A percentile compares a stretch with the other conserved stretches of the same genome.
phyloP scores from a whole-genome alignment of 768 basidiomycete genomes.

The Lactarius hatsudake region DNA sequence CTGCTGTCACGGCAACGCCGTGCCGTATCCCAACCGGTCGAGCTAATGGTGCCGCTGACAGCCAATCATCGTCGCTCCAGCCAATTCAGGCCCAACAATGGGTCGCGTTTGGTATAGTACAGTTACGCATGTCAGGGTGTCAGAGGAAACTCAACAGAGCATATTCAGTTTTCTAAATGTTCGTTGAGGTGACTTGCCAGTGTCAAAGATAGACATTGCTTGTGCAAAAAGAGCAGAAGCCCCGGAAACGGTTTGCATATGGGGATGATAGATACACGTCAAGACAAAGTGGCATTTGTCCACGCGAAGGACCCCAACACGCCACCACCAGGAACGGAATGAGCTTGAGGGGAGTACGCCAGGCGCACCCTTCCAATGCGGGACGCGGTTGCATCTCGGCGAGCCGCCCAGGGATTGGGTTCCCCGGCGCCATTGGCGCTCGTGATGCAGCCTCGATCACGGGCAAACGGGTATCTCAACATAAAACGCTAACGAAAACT shows the following conservation, averaged over 20 bases:
- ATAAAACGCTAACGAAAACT: conserved; percentile 5
- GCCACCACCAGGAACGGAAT: background rate
- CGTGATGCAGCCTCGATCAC: conserved; percentile 3
- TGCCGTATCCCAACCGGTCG: background rate
- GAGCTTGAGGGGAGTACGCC: background rate
- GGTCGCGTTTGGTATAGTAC: background rate
- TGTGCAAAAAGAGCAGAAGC: background rate
- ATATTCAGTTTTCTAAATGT: background rate
- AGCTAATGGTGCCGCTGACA: background rate
- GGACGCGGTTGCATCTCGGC: background rate
- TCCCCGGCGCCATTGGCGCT: conserved; percentile 3
- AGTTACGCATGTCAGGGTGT: background rate
- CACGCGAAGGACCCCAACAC: background rate
- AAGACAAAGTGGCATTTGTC: background rate
- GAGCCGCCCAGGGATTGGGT: background rate
- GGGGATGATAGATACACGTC: background rate
- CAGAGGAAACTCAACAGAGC: background rate
- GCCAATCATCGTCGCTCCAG: background rate
- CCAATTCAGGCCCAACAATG: background rate
- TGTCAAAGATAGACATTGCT: background rate
- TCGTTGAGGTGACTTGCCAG: background rate
- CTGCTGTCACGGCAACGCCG: background rate
- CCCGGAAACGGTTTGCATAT: background rate
- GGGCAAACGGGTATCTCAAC: background rate
- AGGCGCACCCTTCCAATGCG: background rate